Percentiles rank a stretch among this genome's conserved stretches.
phyloP scores from a whole-genome alignment of 1,284 basidiomycete genomes.

The Cryptococcus jaspeensis region DNA sequence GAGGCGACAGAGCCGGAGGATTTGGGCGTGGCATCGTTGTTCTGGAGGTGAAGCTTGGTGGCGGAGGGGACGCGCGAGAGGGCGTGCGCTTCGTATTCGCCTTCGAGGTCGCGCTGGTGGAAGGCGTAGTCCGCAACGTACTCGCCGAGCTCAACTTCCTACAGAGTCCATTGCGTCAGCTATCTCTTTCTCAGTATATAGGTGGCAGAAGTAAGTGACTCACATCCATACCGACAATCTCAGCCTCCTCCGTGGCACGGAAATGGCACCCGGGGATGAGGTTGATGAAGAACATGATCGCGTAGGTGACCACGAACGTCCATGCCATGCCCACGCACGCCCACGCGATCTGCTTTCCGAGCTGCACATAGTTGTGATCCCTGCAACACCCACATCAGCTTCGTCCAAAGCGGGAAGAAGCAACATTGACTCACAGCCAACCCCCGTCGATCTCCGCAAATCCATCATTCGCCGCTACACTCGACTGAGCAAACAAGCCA shows the following conservation, averaged over 20 bases:
- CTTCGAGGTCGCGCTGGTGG: slow-evolving; percentile 50
- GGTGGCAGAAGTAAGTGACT: slow-evolving; percentile 27
- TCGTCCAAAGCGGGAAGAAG: neutral
- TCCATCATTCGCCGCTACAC: slow-evolving; percentile 72
- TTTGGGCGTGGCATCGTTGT: neutral
- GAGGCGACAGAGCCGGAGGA: neutral
- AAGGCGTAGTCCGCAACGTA: slow-evolving; percentile 52
- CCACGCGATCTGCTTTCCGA: slow-evolving; percentile 83
- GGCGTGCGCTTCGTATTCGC: slow-evolving; percentile 26
- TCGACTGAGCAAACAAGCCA: slow-evolving; percentile 66
- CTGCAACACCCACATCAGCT: slow-evolving; percentile 11
- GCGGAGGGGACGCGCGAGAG: slow-evolving; percentile 10
- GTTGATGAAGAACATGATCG: slow-evolving; percentile 53
- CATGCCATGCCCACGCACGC: slow-evolving; percentile 65
- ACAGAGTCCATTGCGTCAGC: neutral
- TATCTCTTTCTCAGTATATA: neutral
- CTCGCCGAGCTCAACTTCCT: slow-evolving; percentile 50
- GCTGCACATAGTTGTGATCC: slow-evolving; percentile 67
- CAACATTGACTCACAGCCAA: slow-evolving; percentile 57
- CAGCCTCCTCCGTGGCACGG: slow-evolving; percentile 69
- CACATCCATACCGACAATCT: slow-evolving; percentile 84
- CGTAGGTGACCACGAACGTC: slow-evolving; percentile 57
- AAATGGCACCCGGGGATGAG: slow-evolving; percentile 71
- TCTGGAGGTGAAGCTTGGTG: slow-evolving; percentile 9
- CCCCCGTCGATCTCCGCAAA: slow-evolving; percentile 61